phyloP scores from a whole-genome alignment of 2,329 filamentous ascomycete species.

The Pseudogymnoascus pannorum region DNA sequence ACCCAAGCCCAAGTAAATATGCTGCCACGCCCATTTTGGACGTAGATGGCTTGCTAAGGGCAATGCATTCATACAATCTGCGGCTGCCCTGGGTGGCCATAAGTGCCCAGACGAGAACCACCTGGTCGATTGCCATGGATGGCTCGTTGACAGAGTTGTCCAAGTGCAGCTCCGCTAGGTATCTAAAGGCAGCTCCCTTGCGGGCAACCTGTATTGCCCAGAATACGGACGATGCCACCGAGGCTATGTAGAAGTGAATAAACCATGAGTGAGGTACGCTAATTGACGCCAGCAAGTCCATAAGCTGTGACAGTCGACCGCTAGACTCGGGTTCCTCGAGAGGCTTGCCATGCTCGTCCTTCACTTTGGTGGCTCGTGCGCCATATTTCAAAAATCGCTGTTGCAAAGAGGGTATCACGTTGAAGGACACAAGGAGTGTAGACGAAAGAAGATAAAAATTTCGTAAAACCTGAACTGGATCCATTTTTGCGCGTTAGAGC shows the following conservation, averaged over 20 bases:
- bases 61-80: conserved; percentile 67
- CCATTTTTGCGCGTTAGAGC: conserved; percentile 18
- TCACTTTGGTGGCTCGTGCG: conserved; percentile 17
- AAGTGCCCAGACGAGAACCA: conserved; percentile 60
- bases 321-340: neutral
- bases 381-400: conserved; percentile 28
- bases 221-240: conserved; percentile 60
- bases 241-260: conserved; percentile 74
- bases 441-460: conserved; percentile 24
- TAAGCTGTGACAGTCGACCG: conserved; percentile 17
- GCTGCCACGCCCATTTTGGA: conserved; percentile 82
- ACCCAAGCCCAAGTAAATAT: conserved; percentile 70
- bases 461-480: conserved; percentile 22
- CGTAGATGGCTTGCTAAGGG: conserved; percentile 52
- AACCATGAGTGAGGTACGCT: conserved; percentile 84
- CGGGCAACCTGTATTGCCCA: conserved; percentile 61
- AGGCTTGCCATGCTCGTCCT: conserved; percentile 9
- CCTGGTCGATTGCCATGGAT: conserved; percentile 53
- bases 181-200: conserved; percentile 48
- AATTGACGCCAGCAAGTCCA: conserved; percentile 11
- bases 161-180: conserved; percentile 31
- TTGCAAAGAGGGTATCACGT: conserved; percentile 24
- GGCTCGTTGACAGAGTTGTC: neutral
- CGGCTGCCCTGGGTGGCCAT: conserved; percentile 69
- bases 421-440: conserved; percentile 22